Evolutionary conservation across 2,329 filamentous ascomycete species (phyloP).

Genomic region (Sarocladiaceae sp.): DNA sequence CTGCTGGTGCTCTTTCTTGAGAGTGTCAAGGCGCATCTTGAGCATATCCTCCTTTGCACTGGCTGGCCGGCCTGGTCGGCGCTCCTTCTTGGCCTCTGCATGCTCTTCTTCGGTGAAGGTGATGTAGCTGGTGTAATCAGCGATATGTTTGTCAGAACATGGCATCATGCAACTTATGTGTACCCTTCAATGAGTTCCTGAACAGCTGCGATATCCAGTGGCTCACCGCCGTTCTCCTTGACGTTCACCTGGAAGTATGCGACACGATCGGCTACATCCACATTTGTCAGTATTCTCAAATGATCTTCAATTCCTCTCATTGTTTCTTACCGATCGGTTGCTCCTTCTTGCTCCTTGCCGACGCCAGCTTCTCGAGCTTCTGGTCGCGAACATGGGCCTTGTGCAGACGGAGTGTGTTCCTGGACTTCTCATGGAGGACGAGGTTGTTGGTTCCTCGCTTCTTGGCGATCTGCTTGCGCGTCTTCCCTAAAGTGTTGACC

Average conservation of each 20-base stretch:
- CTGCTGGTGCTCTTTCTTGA: constrained; percentile 73
- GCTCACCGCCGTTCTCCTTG: constrained; percentile 37
- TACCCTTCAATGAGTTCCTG: constrained; percentile 58
- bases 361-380: constrained; percentile 66
- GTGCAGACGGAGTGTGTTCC: constrained; percentile 77
- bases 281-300: neutral
- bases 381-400: constrained; percentile 76
- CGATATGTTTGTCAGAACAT: too few relatives aligned
- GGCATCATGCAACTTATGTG: too few relatives aligned
- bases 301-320: neutral
- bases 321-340: constrained; percentile 58
- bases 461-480: constrained; percentile 83
- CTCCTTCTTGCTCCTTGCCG: constrained; percentile 67
- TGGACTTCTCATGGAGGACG: constrained; percentile 78
- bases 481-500: constrained; percentile 73
- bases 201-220: constrained; percentile 49
- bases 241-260: constrained; percentile 65
- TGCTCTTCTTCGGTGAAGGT: constrained; percentile 61
- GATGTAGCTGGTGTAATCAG: constrained; percentile 42
- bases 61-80: constrained; percentile 73
- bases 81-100: constrained; percentile 55
- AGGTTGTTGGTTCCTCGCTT: constrained; percentile 71
- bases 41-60: constrained; percentile 72
- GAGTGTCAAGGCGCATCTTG: constrained; percentile 60
- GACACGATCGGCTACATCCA: constrained; percentile 28